Evolutionary conservation across 768 basidiomycete genomes (phyloP).

Genomic region (Pleurotus ostreatus): DNA sequence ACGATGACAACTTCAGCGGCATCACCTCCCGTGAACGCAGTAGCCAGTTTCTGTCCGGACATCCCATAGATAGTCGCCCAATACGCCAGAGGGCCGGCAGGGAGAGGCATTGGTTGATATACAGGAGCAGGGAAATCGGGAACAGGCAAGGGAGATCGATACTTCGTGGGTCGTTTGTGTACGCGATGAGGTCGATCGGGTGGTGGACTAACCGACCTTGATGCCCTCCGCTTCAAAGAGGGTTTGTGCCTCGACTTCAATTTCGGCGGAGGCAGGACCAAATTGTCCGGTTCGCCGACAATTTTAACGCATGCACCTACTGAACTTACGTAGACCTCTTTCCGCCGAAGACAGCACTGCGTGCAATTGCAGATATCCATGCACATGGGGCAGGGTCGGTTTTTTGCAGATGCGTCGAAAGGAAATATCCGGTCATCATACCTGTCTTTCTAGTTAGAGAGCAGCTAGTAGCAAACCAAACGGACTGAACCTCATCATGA

Average conservation of each 20-base stretch:
- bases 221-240: too few relatives aligned
- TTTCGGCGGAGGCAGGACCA: neutral
- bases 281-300: neutral
- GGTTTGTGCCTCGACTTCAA: neutral
- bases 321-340: neutral
- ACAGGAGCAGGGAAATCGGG: constrained; percentile 14
- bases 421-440: constrained; percentile 18
- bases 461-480: neutral
- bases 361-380: constrained; percentile 45
- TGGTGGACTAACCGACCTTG: too few relatives aligned
- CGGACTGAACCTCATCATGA: constrained; percentile 14
- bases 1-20: constrained; percentile 14
- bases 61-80: constrained; percentile 28
- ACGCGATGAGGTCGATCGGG: too few relatives aligned
- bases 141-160: neutral
- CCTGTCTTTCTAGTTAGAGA: constrained; percentile 13
- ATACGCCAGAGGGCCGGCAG: constrained; percentile 18
- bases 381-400: constrained; percentile 44
- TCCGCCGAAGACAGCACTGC: constrained; percentile 20
- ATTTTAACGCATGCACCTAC: neutral
- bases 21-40: constrained; percentile 18
- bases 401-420: constrained; percentile 14
- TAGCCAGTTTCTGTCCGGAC: constrained; percentile 23
- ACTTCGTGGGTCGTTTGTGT: too few relatives aligned
- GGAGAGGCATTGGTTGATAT: neutral